Percentiles rank a stretch among this genome's conserved stretches.
Evolutionary conservation across 1,284 basidiomycete genomes (phyloP).

Genomic region (Ceratobasidium papillatum): DNA sequence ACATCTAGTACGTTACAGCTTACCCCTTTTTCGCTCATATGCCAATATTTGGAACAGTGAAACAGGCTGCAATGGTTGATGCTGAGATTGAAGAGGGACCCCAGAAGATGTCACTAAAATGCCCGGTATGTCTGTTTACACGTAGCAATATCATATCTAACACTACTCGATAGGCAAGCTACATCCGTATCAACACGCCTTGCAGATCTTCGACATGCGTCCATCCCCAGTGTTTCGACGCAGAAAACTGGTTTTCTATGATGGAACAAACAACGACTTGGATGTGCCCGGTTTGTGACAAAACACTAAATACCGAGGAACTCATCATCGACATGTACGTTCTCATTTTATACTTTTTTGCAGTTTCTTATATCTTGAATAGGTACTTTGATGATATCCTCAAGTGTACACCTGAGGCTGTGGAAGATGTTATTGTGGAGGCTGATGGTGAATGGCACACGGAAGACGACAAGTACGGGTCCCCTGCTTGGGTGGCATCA

Average conservation of each 20-base stretch:
- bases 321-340: conserved; percentile 90
- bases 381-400: conserved; percentile 89
- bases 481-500: conserved; percentile 66
- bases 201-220: conserved; percentile 86
- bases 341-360: conserved; percentile 21
- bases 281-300: conserved; percentile 95
- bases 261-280: conserved; percentile 98
- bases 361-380: conserved; percentile 18
- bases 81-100: conserved; percentile 90
- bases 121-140: conserved; percentile 71
- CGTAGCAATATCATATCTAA: conserved; percentile 22
- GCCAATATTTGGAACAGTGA: conserved; percentile 60
- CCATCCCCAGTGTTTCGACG: conserved; percentile 97
- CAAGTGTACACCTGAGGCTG: conserved; percentile 73
- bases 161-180: conserved; percentile 73
- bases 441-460: conserved; percentile 97
- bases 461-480: conserved; percentile 83
- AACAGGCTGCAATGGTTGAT: conserved; percentile 67
- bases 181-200: conserved; percentile 85
- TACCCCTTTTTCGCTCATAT: neutral
- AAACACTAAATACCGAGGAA: conserved; percentile 78
- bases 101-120: conserved; percentile 88
- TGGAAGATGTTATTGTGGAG: conserved; percentile 94
- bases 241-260: conserved; percentile 90
- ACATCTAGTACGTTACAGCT: conserved; percentile 62